A percentile compares a stretch with the other conserved stretches of the same genome.
Evolutionary conservation across 192 early-diverging fungal genomes (phyloP).

Genomic region (Coemansia sp.): DNA sequence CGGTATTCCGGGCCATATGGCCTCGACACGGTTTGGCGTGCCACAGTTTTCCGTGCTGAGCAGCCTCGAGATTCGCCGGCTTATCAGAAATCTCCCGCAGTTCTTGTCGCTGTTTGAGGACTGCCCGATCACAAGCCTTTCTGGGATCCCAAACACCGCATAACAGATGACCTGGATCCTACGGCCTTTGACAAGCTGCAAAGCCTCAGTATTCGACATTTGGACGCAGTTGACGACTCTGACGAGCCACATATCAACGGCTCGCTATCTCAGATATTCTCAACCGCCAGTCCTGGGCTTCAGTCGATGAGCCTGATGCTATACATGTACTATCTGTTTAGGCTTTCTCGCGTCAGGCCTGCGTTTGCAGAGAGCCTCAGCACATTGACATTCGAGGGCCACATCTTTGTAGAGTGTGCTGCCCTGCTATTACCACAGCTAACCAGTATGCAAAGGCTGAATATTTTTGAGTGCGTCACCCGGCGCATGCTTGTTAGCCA

Average conservation of each 20-base stretch:
- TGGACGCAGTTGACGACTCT: not conserved
- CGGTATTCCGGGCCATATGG: not conserved
- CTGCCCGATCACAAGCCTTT: conserved; percentile 8
- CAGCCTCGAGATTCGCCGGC: conserved; percentile 11
- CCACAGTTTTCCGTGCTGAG: conserved; percentile 14
- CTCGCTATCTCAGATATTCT: not conserved
- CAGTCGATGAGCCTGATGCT: not conserved
- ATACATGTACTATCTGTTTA: not conserved
- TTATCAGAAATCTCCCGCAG: not conserved
- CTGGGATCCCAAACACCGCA: conserved; percentile 4
- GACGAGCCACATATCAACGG: not conserved
- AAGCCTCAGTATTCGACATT: conserved; percentile 1
- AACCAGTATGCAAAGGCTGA: not conserved
- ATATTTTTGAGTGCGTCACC: not conserved
- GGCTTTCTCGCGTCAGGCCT: not conserved
- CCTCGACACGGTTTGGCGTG: not conserved
- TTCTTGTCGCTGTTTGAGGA: conserved; percentile 7
- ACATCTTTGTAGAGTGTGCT: not conserved
- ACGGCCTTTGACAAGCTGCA: conserved; percentile 1
- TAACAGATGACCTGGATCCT: not conserved
- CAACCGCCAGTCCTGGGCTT: not conserved
- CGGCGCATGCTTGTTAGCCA: not conserved
- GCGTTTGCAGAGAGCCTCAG: conserved; percentile 5
- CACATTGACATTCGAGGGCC: not conserved
- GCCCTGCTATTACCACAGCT: not conserved